Evolutionary conservation across 768 basidiomycete species (phyloP), one percentile per base, ranked within the genome.

Genomic region (Tulasnella sp.): DNA sequence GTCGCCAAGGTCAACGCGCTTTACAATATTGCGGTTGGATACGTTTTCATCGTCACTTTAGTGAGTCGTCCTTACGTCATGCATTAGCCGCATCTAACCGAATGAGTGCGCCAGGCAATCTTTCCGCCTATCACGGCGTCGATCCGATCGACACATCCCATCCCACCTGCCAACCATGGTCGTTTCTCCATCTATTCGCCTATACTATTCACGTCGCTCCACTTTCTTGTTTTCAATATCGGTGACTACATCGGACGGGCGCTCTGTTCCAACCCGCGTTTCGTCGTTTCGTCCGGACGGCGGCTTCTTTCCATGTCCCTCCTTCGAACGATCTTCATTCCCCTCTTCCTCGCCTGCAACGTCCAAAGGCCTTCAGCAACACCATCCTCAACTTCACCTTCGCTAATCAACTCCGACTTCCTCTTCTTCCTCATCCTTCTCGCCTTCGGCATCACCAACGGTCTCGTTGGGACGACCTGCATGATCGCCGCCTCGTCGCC

Each of bases 261-360:
- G 75, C 76, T 86, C 74, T 92, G 90, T 78, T 85, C 89, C 5
- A 83, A 88, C 76, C 89, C 89, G 6, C 77, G 78, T 8, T 79
- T 94, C 26, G 79, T 88, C 37, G 81, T 94, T 68, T 94, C 91
- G 87, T 88, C 88, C 3, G 85, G 86, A 5, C 84, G 82, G 29
- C 84, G 84, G 39, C 84, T 95, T 42, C 78, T 93, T 17, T 77
- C 78, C 6, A 80, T 92, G 32, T 89, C 93, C 17, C 78, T 90
- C 47, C 79, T 86, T 3, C 88, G 95, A 70, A 90, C 89, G 1
- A 77, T 94, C 39, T 95, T 96, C 81, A 86, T 97, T 64, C 93
- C 93, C 36, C 77, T 95, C 47, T 90, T 96, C 80, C 84, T 96
- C n/a, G 83, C 90, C 80, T 96, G 94, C 84, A 97, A 97, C 77